Percentiles rank a stretch among this genome's conserved stretches.
Conservation (phyloP, 2,329 filamentous ascomycete genomes). For the Tolypocladium tundrense region DNA sequence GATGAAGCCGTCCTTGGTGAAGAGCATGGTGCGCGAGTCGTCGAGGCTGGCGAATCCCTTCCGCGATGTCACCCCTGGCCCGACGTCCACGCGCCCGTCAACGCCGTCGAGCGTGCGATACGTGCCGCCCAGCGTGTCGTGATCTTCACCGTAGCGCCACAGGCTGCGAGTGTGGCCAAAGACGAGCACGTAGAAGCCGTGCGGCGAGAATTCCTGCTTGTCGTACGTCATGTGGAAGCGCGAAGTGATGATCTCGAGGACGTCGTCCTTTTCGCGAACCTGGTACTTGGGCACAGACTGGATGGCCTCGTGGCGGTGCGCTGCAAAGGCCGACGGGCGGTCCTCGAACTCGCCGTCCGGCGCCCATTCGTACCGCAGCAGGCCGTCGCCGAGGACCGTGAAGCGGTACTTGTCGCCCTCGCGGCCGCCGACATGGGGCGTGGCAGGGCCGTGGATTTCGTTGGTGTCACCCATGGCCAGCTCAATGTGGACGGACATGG, state of each 20-base stretch:
- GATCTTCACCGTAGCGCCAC: slow-evolving; percentile 39
- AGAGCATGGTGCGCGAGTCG: slow-evolving; percentile 46
- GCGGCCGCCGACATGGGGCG: slow-evolving; percentile 8
- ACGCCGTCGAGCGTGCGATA: slow-evolving; percentile 43
- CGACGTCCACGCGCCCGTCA: slow-evolving; percentile 39
- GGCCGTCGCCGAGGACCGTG: slow-evolving; percentile 43
- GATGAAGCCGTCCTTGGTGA: slow-evolving; percentile 42
- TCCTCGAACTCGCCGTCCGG: slow-evolving; percentile 51
- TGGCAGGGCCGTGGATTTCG: neutral
- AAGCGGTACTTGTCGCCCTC: slow-evolving; percentile 40
- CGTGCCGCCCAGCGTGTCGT: slow-evolving; percentile 33
- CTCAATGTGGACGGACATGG: neutral
- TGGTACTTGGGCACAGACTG: slow-evolving; percentile 34
- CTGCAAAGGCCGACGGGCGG: slow-evolving; percentile 50
- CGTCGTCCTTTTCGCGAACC: slow-evolving; percentile 31
- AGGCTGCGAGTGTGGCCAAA: slow-evolving; percentile 30
- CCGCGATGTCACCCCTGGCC: slow-evolving; percentile 38
- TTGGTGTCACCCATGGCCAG: neutral
- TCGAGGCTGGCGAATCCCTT: slow-evolving; percentile 42
- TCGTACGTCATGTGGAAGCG: slow-evolving; percentile 48
- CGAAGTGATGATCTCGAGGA: slow-evolving; percentile 45
- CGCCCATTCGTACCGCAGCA: slow-evolving; percentile 54
- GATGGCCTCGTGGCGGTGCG: slow-evolving; percentile 29
- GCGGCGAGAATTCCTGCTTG: slow-evolving; percentile 41
- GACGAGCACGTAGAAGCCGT: slow-evolving; percentile 33